Base-by-base conservation (phyloP, 257 asterid species). In the Salvia hispanica region DNA sequence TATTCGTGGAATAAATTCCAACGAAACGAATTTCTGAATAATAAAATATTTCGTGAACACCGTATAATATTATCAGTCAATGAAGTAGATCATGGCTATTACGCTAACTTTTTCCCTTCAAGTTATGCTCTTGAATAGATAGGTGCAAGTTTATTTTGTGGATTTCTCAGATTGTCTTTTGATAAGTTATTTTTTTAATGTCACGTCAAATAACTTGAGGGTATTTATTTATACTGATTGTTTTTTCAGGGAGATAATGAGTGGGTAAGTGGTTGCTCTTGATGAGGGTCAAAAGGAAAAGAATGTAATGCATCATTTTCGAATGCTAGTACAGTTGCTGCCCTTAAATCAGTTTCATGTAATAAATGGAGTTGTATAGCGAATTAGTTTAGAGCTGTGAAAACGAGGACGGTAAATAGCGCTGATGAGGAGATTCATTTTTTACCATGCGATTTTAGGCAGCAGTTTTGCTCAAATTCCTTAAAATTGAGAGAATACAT, bases 261-360 rank as follows among this genome's bases (percentile, higher is more conserved):
- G 88, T 92, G 90, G 96, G 87, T 37, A 90, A 80, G 76, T 90
- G 90, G 86, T 81, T 91, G 79, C 90, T 90, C 74, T 83, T 90
- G 72, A 85, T 85, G 63, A 85, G 99, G 84, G 83, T 85, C 70
- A 86, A 84, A 77, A n/a, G 99, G 99, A 39, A 89, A 83, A 80
- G 99, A 94, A 80, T 94, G 88, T 77, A 96, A 94, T 73, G 91
- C 88, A 33, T 91, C 99, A 60, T 94, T 90, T n/a, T n/a, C n/a
- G n/a, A n/a, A n/a, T n/a, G n/a, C n/a, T n/a, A n/a, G n/a, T n/a
- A n/a, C n/a, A n/a, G n/a, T n/a, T n/a, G n/a, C n/a, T n/a, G n/a
- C n/a, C n/a, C n/a, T n/a, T n/a, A n/a, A n/a, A n/a, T n/a, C n/a
- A n/a, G n/a, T n/a, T n/a, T n/a, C n/a, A n/a, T n/a, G n/a, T n/a